Conservation (phyloP, 352 stramenopile genomes). For the Discostella stelligera region DNA sequence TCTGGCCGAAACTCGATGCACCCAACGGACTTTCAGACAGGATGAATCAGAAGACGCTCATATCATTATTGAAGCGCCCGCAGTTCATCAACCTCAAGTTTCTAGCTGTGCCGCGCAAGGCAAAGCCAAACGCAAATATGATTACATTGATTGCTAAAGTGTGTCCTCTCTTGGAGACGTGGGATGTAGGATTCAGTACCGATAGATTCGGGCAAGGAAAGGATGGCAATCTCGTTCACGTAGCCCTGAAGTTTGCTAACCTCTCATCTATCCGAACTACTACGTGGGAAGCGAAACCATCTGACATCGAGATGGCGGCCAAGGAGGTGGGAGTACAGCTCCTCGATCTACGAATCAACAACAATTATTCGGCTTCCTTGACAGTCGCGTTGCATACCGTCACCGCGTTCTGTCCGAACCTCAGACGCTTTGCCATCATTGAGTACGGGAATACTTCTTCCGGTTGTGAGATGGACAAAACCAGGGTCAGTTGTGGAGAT, state of each 20-base stretch:
- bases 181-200: not conserved
- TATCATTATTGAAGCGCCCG: constrained; percentile 14
- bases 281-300: constrained; percentile 12
- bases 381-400: not conserved
- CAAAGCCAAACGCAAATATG: constrained; percentile 14
- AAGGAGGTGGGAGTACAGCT: constrained; percentile 20
- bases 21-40: not conserved
- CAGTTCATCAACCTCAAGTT: constrained; percentile 34
- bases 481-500: not conserved
- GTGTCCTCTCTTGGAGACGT: constrained; percentile 23
- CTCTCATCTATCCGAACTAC: constrained; percentile 4
- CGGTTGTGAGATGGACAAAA: no score
- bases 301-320: constrained; percentile 2
- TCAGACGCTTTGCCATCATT: not conserved
- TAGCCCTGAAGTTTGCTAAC: constrained; percentile 4
- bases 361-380: constrained; percentile 2
- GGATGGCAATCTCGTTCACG: constrained; percentile 10
- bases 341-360: constrained; percentile 16
- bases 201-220: not conserved
- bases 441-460: no score
- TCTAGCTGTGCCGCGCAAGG: constrained; percentile 10
- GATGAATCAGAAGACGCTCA: not conserved
- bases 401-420: constrained; percentile 10
- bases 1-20: constrained; percentile 17
- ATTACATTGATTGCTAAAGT: constrained; percentile 15